Percentiles rank a stretch among this genome's conserved stretches.
These are phyloP conservation scores for Cicer cuneatum DNA, from an alignment of 306 rosid species.

Conservation along the genomic window DNA sequence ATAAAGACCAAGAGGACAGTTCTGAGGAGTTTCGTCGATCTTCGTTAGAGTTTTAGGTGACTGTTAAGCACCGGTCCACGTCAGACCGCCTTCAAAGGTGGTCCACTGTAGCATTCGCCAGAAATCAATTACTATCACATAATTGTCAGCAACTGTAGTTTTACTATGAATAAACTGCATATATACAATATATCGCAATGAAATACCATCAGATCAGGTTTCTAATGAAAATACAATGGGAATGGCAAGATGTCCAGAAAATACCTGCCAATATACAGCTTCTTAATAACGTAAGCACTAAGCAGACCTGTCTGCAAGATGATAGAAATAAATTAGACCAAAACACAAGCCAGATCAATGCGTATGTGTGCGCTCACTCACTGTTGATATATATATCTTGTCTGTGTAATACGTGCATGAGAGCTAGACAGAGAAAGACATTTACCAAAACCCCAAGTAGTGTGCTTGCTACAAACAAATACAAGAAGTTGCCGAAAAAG, in stretches of 20 bases:
- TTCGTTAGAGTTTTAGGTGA: too few relatives aligned
- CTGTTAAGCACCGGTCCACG: too few relatives aligned
- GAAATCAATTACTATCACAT: background rate
- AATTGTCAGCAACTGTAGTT: background rate
- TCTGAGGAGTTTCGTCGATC: too few relatives aligned
- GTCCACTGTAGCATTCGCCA: background rate
- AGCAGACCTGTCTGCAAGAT: constrained; percentile 81
- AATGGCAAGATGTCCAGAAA: constrained; percentile 33
- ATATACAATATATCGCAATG: constrained; percentile 16
- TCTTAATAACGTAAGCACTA: constrained; percentile 87
- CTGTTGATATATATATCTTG: constrained; percentile 8
- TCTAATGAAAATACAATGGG: constrained; percentile 29
- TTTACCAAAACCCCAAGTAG: constrained; percentile 85
- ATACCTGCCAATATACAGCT: constrained; percentile 94
- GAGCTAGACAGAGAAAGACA: constrained; percentile 39
- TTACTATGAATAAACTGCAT: constrained; percentile 31
- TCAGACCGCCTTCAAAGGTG: too few relatives aligned
- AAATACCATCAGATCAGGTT: constrained; percentile 32
- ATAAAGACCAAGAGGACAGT: too few relatives aligned
- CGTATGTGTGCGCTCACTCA: background rate
- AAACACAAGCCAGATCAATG: constrained; percentile 31
- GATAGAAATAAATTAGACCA: constrained; percentile 52
- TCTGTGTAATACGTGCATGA: constrained; percentile 9
- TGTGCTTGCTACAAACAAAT: constrained; percentile 82
- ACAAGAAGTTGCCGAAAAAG: constrained; percentile 77